These are phyloP conservation scores for Trypanosoma lewisi DNA, from an alignment of 208 protist species.

Conservation along the genomic window DNA sequence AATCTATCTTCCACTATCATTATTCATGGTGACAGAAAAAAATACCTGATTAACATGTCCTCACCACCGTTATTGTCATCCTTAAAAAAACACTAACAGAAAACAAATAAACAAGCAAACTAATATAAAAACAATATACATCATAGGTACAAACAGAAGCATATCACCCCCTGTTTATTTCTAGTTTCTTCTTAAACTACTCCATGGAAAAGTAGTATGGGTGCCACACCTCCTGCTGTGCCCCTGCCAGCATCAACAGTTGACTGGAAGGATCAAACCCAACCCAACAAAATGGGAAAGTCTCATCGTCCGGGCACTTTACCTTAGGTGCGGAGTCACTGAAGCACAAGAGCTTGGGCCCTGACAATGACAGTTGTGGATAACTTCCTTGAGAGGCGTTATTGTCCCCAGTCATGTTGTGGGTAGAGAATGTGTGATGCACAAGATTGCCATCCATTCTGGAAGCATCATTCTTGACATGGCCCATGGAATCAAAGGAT, in stretches of 20 bases:
- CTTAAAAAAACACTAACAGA: too few species aligned
- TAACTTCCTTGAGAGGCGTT: background rate
- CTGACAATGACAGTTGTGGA: slow-evolving; percentile 13
- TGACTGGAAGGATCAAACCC: slow-evolving; percentile 43
- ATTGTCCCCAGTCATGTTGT: too few species aligned
- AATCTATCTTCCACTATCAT: too few species aligned
- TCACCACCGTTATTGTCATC: too few species aligned
- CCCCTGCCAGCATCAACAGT: slow-evolving; percentile 48
- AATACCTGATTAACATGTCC: too few species aligned
- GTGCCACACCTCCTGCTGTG: slow-evolving; percentile 43
- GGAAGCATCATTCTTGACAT: background rate
- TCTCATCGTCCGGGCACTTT: background rate
- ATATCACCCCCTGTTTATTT: slow-evolving; percentile 11
- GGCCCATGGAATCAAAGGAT: background rate
- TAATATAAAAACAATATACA: too few species aligned
- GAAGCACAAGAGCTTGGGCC: background rate
- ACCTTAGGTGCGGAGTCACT: background rate
- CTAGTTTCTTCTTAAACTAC: background rate
- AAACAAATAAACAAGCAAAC: too few species aligned
- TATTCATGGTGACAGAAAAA: too few species aligned
- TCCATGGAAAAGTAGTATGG: slow-evolving; percentile 38
- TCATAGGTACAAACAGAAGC: too few species aligned
- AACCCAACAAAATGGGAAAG: slow-evolving; percentile 53
- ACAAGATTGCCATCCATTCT: background rate
- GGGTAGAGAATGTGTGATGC: too few species aligned